phyloP scores from a whole-genome alignment of 805 yeast species.

The Lipomyces spencermartinsiae region DNA sequence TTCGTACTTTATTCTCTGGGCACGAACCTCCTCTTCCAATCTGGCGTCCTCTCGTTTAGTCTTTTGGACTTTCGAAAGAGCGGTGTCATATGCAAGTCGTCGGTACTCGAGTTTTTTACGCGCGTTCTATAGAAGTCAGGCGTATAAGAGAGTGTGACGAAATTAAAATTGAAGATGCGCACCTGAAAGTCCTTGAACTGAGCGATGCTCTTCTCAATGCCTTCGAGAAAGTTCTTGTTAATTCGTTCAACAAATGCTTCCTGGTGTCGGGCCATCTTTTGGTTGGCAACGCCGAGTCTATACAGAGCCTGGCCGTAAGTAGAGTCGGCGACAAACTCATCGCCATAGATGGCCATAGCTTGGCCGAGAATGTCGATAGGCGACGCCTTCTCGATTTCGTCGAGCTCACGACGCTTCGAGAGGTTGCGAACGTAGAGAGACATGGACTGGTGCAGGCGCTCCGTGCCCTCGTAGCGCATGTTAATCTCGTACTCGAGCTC shows the following conservation, averaged over 20 bases:
- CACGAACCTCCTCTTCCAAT: conserved; percentile 41
- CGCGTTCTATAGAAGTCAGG: conserved; percentile 13
- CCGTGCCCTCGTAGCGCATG: conserved; percentile 39
- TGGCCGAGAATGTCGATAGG: conserved; percentile 40
- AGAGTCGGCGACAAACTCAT: conserved; percentile 38
- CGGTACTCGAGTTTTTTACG: conserved; percentile 40
- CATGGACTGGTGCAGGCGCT: conserved; percentile 38
- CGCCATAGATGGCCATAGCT: conserved; percentile 37
- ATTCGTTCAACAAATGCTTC: conserved; percentile 38
- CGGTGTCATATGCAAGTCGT: conserved; percentile 42
- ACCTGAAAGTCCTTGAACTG: conserved; percentile 38
- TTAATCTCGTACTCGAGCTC: conserved; percentile 38
- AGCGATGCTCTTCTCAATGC: conserved; percentile 37
- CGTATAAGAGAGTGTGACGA: not conserved
- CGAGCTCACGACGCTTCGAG: conserved; percentile 40
- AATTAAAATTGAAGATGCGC: not conserved
- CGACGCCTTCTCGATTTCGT: conserved; percentile 36
- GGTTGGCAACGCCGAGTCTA: conserved; percentile 37
- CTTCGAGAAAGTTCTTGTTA: conserved; percentile 36
- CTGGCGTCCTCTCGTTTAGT: conserved; percentile 40
- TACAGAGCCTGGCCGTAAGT: conserved; percentile 38
- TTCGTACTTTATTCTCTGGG: conserved; percentile 40
- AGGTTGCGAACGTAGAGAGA: conserved; percentile 35
- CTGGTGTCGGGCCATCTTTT: conserved; percentile 38
- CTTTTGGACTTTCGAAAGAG: conserved; percentile 37